Evolutionary conservation across 1,284 basidiomycete genomes (phyloP), one percentile per base, ranked within the genome.

Genomic region (Pseudozyma sp.): DNA sequence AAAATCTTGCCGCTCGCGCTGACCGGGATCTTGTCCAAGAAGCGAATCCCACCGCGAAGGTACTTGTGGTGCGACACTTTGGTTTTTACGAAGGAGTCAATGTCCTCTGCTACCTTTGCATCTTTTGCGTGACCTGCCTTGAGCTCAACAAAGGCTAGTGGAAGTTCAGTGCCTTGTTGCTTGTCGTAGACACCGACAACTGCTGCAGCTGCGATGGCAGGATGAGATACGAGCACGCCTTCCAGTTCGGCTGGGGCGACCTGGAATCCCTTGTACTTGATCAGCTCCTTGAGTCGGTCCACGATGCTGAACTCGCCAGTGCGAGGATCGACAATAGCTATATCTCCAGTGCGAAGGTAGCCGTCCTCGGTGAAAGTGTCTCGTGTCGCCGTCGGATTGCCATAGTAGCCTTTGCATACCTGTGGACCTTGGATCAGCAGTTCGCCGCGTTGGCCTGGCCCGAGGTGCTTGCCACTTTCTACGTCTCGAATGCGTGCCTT

Each of bases 291-390:
- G 42, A 71, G 64, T 3, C 81, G 76, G 54, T 82, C 80, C 7
- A 81, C 78, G 42, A 81, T 79, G 56, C 64, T 72, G 45, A 81
- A 72, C 48, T 65, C 51, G 29, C 58, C 68, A 1, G 70, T 68
- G 39, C 61, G 59, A 1, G 61, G 49, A 31, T 70, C 61, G 29
- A 60, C 49, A n/a, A 78, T 53, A 14, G 77, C 81, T 54, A 82
- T 68, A 47, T 82, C 81, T 5, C 81, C 81, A 7, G 79, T 80
- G 44, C 75, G 68, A 45, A 80, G 72, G 68, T 68, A 82, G 33
- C 78, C 69, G 43, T 81, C 80, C 7, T 54, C n/a, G 16, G 67
- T 92, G 81, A 98, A 84, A 16, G 94, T 90, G 14, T 94, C 94
- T 43, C 84, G 86, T 4, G 87, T 84, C 11, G 79, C 79, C 14